Conservation (phyloP, 1,284 basidiomycete species). For the Puccinia coronata region DNA sequence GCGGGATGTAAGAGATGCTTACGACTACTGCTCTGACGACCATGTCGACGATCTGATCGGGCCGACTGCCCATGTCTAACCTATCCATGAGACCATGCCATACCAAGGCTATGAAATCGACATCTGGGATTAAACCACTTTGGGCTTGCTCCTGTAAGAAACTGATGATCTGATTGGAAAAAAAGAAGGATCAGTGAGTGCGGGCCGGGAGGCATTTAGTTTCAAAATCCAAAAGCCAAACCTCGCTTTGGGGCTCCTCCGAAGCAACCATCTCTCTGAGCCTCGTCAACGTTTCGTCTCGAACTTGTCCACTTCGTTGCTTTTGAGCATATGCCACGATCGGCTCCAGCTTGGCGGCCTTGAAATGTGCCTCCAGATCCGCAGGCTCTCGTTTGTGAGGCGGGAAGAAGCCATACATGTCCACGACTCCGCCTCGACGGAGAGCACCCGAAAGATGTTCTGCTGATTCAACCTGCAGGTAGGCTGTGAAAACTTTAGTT, state of each 20-base stretch:
- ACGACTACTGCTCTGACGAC: constrained; percentile 81
- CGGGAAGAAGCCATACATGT: constrained; percentile 84
- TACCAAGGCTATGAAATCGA: constrained; percentile 80
- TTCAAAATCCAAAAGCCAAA: constrained; percentile 6
- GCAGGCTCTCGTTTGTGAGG: constrained; percentile 73
- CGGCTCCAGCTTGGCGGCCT: constrained; percentile 61
- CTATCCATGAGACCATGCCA: constrained; percentile 86
- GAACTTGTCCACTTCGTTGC: constrained; percentile 53
- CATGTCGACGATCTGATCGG: constrained; percentile 83
- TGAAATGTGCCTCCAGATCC: constrained; percentile 80
- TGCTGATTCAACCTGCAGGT: constrained; percentile 64
- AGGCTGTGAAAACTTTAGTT: constrained; percentile 76
- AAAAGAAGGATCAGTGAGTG: constrained; percentile 5
- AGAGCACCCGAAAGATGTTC: constrained; percentile 70
- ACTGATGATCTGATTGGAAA: constrained; percentile 71
- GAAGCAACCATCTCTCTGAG: constrained; percentile 68
- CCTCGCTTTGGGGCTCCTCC: constrained; percentile 68
- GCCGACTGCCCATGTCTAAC: constrained; percentile 80
- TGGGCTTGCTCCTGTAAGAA: constrained; percentile 67
- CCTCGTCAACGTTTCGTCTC: constrained; percentile 65
- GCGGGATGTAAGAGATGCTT: constrained; percentile 53
- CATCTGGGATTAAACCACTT: constrained; percentile 67
- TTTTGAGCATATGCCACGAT: constrained; percentile 52
- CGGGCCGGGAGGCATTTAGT: too few relatives aligned
- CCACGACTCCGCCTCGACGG: constrained; percentile 79